Evolutionary conservation across 306 rosid species (phyloP), one percentile per base, ranked within the genome.

Genomic region (Alnus glutinosa): DNA sequence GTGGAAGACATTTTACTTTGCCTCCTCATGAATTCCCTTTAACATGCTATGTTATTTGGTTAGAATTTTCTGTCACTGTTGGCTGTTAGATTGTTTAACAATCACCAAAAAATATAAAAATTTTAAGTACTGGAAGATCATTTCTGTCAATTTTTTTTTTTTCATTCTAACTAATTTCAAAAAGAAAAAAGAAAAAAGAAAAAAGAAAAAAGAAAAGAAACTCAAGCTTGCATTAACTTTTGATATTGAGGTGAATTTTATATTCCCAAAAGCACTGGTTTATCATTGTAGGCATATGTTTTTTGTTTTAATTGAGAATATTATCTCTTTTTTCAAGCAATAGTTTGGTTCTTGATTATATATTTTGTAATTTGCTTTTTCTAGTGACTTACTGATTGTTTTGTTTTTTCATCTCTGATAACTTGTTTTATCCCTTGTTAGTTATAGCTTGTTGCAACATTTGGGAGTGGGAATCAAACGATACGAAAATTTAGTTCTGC

Each of bases 381-480:
- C 46, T 18, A 15, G 9, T 64, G 70, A 36, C 9, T 9, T 42
- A 14, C 14, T 36, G 48, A 34, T 64, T 64, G 8, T 36, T 64
- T 64, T 16, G 28, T 36, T 64, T 18, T 64, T 64, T 14, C 47
- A 64, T 64, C 9, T 64, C 23, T 64, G 19, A 62, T 64, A 64
- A 36, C 46, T 16, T 64, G 6, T 37, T 64, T 42, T 64, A 8
- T 64, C 12, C 13, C n/a, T 64, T 70, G 74, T 36, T 58, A 34
- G 62, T 57, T 23, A 57, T 69, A 58, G 79, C 61, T 61, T 28
- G 14, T 59, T 46, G 55, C 48, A 23, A 50, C 47, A 74, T 64
- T 67, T 67, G 47, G 80, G 34, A n/a, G 77, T 13, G 48, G 51
- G 52, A 23, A 9, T 73, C 32, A 23, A 19, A 51, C 2, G 5